Base-by-base conservation (phyloP, 768 basidiomycete genomes). In the Amylocystis lapponica region DNA sequence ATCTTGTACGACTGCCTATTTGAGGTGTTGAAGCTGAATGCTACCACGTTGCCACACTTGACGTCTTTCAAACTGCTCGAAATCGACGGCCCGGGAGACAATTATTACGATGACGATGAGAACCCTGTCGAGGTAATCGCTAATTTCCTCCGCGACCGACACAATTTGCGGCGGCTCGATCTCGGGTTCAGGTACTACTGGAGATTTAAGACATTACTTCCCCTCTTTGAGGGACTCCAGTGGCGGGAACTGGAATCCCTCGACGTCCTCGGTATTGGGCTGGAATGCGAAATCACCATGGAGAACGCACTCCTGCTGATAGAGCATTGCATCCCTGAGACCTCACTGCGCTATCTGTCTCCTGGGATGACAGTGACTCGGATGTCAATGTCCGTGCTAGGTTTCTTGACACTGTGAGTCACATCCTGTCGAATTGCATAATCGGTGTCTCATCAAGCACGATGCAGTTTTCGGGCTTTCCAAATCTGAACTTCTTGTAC, bases 31-130 rank as follows among this genome's bases (percentile, higher is more conserved):
- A 48, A 21, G 35, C 7, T 12, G 19, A 21, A 39, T 16, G 30
- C 43, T 7, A 20, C 13, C 3, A 36, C 50, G 0, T 21, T 51
- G 4, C 50, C 47, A 6, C n/a, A 26, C 5, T 22, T 51, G 21
- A 26, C 27, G 10, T 41, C 47, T 2, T 36, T 51, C 27, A 51
- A 51, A 37, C 34, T 51, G 5, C 12, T 39, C 17, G n/a, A n/a
- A n/a, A n/a, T n/a, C n/a, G n/a, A n/a, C n/a, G n/a, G 9, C 35
- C 14, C 21, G 19, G 29, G 22, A 7, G 13, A 23, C 25, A 1
- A 21, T 20, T 41, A n/a, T n/a, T n/a, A n/a, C n/a, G n/a, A n/a
- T n/a, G n/a, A 8, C 27, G 17, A 13, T 16, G 36, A 20, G 2
- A 12, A 21, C 23, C 17, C 27, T 3, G 10, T 26, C 12, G 20